These are phyloP conservation scores for Ilex aquifolium DNA, from an alignment of 257 asterid species.

Conservation along the genomic window DNA sequence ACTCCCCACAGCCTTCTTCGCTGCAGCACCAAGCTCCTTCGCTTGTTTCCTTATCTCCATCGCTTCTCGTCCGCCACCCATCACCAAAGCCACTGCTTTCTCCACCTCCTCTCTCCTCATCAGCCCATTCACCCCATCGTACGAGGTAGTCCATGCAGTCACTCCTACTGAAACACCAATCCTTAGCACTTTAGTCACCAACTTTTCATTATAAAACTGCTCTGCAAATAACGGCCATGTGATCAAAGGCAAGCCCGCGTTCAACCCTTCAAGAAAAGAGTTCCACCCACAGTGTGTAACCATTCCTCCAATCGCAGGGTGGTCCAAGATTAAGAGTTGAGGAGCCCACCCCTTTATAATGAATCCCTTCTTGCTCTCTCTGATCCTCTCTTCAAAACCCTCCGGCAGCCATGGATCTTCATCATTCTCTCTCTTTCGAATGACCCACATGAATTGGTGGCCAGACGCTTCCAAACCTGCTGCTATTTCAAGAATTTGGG, in stretches of 20 bases:
- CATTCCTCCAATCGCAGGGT: not conserved
- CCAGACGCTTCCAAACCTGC: not conserved
- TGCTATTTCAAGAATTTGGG: not conserved
- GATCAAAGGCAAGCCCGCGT: not conserved
- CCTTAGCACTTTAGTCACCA: not conserved
- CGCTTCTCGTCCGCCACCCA: not conserved
- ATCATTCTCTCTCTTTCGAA: not conserved
- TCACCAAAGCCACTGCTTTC: not conserved
- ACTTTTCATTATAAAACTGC: not conserved
- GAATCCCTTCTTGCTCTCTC: not conserved
- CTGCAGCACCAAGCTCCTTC: not conserved
- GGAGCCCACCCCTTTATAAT: not conserved
- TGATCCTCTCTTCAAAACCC: not conserved
- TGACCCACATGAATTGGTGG: not conserved
- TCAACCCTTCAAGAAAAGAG: not conserved
- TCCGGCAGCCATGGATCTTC: not conserved
- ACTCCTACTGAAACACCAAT: not conserved
- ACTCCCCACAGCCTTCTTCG: not conserved
- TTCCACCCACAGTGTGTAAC: not conserved
- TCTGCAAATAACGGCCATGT: not conserved
- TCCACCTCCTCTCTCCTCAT: not conserved
- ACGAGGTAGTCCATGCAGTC: not conserved
- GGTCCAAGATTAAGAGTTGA: not conserved
- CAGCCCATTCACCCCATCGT: not conserved
- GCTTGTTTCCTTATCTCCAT: not conserved